Conservation (phyloP, 257 asterid genomes). For the Nicotiana benthamiana region DNA sequence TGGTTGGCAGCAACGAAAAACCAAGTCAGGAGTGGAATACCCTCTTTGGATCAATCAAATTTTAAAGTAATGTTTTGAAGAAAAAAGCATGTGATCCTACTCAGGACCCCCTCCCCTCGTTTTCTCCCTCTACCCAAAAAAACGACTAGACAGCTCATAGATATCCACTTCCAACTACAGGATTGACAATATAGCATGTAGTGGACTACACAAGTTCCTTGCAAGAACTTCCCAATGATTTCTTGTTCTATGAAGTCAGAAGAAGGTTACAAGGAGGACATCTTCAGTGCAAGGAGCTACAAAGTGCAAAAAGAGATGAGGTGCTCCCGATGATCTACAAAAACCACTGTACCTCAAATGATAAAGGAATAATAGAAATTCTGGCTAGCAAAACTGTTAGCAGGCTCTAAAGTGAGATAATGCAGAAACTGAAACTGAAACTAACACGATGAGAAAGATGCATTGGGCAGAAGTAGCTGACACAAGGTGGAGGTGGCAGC, state of each 20-base stretch:
- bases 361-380: neutral
- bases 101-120: neutral
- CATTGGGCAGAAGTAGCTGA: slow-evolving; percentile 91
- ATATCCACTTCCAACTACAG: neutral
- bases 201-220: neutral
- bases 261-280: neutral
- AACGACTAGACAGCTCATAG: neutral
- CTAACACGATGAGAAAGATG: slow-evolving; percentile 87
- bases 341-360: neutral
- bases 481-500: slow-evolving; percentile 82
- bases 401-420: neutral
- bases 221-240: neutral
- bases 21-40: neutral
- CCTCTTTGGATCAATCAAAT: neutral
- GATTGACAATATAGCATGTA: neutral
- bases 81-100: neutral
- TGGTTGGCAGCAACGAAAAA: neutral
- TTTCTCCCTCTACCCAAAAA: neutral
- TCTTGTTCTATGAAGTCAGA: neutral
- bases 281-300: neutral
- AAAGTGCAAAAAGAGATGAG: neutral
- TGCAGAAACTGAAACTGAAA: slow-evolving; percentile 3
- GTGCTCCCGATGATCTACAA: neutral
- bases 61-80: neutral
- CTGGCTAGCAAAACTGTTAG: neutral